Conservation (phyloP, 2,329 filamentous ascomycete species). For the Nakataea oryzae region DNA sequence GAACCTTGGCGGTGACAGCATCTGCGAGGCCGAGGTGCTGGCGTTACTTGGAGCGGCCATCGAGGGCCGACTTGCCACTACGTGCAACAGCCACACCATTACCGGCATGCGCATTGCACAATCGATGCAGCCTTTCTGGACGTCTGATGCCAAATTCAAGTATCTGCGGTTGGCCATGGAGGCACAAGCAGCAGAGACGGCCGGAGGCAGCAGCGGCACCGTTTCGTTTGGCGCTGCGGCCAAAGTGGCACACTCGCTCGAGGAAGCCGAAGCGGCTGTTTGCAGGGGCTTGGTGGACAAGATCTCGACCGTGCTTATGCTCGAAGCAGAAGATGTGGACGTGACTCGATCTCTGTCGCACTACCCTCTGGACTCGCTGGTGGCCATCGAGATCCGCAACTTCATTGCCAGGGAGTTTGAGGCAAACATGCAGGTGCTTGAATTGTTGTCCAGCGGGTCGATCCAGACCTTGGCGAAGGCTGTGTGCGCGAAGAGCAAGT, state of each 20-base stretch:
- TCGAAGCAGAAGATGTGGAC: slow-evolving; percentile 37
- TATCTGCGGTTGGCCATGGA: slow-evolving; percentile 29
- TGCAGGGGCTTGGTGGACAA: slow-evolving; percentile 34
- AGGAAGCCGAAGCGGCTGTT: slow-evolving; percentile 32
- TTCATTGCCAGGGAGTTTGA: slow-evolving; percentile 38
- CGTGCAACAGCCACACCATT: slow-evolving; percentile 33
- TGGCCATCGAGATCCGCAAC: slow-evolving; percentile 39
- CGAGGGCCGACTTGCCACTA: slow-evolving; percentile 5
- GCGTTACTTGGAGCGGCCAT: slow-evolving; percentile 10
- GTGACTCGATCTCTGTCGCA: slow-evolving; percentile 26
- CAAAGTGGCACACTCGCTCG: slow-evolving; percentile 27
- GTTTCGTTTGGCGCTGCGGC: slow-evolving; percentile 28
- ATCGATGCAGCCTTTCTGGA: slow-evolving; percentile 37
- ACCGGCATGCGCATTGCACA: slow-evolving; percentile 39
- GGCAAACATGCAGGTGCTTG: slow-evolving; percentile 40
- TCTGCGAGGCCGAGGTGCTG: slow-evolving; percentile 10
- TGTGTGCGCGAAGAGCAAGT: slow-evolving; percentile 16
- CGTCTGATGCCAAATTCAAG: slow-evolving; percentile 40
- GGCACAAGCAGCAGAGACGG: slow-evolving; percentile 18
- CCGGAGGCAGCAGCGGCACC: slow-evolving; percentile 14
- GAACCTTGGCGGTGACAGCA: slow-evolving; percentile 10
- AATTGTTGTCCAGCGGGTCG: slow-evolving; percentile 39
- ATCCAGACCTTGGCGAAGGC: slow-evolving; percentile 13
- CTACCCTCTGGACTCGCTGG: slow-evolving; percentile 35
- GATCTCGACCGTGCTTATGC: slow-evolving; percentile 36